Evolutionary conservation across 2,329 filamentous ascomycete species (phyloP).

Genomic region (Epichloe sibirici): DNA sequence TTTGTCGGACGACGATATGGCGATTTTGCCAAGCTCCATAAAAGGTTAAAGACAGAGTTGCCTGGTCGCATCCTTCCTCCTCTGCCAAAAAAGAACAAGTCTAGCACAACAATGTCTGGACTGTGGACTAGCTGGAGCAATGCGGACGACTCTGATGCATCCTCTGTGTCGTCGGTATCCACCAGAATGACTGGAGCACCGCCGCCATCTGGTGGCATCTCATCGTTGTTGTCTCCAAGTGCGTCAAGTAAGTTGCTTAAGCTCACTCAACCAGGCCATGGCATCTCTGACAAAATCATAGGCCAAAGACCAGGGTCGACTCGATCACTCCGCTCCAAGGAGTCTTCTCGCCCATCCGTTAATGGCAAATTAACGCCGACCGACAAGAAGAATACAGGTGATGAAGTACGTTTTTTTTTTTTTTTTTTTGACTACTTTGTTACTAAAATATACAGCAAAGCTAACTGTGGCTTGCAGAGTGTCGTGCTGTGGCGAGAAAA

Average conservation of each 20-base stretch:
- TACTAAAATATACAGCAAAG: background rate
- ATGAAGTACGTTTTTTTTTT: conserved; percentile 13
- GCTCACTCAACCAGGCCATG: background rate
- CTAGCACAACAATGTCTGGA: conserved; percentile 52
- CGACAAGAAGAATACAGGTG: conserved; percentile 10
- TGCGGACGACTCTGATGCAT: conserved; percentile 59
- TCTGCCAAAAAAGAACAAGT: conserved; percentile 85
- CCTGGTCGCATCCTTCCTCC: conserved; percentile 83
- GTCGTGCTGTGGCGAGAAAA: conserved; percentile 69
- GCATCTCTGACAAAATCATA: background rate
- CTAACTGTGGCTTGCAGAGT: conserved; percentile 26
- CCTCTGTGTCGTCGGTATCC: conserved; percentile 70
- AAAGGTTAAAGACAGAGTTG: conserved; percentile 67
- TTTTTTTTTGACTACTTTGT: background rate
- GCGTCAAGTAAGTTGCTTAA: conserved; percentile 1
- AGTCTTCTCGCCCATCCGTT: conserved; percentile 20
- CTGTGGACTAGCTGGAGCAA: conserved; percentile 39
- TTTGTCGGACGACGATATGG: conserved; percentile 81
- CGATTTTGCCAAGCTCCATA: conserved; percentile 73
- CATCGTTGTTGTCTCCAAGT: conserved; percentile 19
- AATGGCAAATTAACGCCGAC: conserved; percentile 17
- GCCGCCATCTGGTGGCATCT: conserved; percentile 9
- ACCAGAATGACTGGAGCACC: conserved; percentile 43
- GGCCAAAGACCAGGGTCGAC: conserved; percentile 15
- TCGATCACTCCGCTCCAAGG: conserved; percentile 17